Evolutionary conservation across 2,329 filamentous ascomycete species (phyloP).

Genomic region (Aspergillus sp.): DNA sequence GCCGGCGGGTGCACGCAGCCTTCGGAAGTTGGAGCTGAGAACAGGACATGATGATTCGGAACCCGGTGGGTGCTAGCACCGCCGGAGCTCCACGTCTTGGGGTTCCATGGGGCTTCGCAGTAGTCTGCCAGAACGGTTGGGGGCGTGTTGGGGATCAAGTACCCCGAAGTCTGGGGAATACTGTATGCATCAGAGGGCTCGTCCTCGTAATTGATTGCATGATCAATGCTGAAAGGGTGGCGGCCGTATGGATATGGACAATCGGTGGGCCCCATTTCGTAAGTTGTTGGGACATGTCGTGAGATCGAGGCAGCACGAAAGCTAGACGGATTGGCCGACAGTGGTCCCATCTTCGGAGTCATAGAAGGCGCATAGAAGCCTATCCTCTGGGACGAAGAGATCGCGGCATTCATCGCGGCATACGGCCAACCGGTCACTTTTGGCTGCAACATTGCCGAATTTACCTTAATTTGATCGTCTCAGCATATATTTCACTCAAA

Average conservation of each 20-base stretch:
- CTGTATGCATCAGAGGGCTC: conserved; percentile 32
- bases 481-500: not conserved
- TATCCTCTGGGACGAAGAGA: conserved; percentile 19
- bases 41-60: conserved; percentile 23
- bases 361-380: conserved; percentile 21
- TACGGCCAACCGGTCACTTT: conserved; percentile 30
- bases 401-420: conserved; percentile 18
- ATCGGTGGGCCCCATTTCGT: conserved; percentile 25
- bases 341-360: conserved; percentile 10
- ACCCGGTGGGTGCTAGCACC: conserved; percentile 20
- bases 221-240: conserved; percentile 21
- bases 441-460: conserved; percentile 30
- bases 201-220: conserved; percentile 33
- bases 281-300: conserved; percentile 22
- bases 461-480: conserved; percentile 29
- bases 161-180: conserved; percentile 32
- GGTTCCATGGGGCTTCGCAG: conserved; percentile 25
- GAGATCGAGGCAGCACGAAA: conserved; percentile 20
- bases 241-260: conserved; percentile 23
- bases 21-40: conserved; percentile 30
- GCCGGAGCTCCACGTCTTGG: conserved; percentile 30
- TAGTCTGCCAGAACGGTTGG: conserved; percentile 30
- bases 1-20: conserved; percentile 21
- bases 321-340: conserved; percentile 18
- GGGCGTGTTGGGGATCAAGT: conserved; percentile 35